phyloP scores from a whole-genome alignment of 2,329 filamentous ascomycete species.

The Colletotrichum echinochloae region DNA sequence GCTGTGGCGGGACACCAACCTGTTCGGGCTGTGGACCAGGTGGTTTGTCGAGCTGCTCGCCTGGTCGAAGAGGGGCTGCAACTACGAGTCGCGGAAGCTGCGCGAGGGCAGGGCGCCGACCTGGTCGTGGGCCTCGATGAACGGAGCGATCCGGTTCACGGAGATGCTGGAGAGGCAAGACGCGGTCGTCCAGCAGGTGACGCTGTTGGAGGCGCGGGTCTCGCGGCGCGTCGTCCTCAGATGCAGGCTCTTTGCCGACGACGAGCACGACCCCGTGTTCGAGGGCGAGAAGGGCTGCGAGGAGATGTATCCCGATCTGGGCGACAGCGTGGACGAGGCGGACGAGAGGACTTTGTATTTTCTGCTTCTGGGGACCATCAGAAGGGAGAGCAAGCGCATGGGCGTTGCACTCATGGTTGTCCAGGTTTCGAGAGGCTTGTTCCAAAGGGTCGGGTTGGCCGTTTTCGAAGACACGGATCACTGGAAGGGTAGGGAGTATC shows the following conservation, averaged over 20 bases:
- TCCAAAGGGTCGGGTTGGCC: conserved; percentile 21
- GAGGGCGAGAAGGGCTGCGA: background rate
- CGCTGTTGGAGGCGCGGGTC: background rate
- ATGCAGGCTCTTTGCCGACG: background rate
- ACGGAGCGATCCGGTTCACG: conserved; percentile 11
- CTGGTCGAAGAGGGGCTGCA: conserved; percentile 17
- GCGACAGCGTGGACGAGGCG: background rate
- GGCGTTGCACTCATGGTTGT: conserved; percentile 23
- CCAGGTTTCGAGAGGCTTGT: background rate
- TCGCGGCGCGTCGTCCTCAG: conserved; percentile 5
- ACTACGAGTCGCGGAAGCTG: background rate
- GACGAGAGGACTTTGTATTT: background rate
- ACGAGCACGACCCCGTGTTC: background rate
- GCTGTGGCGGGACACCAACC: conserved; percentile 11
- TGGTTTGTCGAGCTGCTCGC: conserved; percentile 34
- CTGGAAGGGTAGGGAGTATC: conserved; percentile 1
- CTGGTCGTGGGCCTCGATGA: conserved; percentile 37
- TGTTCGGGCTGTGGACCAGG: conserved; percentile 21
- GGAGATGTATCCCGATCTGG: background rate
- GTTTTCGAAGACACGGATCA: background rate
- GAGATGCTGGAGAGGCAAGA: background rate
- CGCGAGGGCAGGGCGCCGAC: conserved; percentile 11
- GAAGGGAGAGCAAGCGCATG: background rate
- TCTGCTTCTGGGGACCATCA: conserved; percentile 13
- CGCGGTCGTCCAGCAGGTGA: conserved; percentile 1